phyloP scores from a whole-genome alignment of 192 early-diverging fungal species.

The Gonapodya prolifera region DNA sequence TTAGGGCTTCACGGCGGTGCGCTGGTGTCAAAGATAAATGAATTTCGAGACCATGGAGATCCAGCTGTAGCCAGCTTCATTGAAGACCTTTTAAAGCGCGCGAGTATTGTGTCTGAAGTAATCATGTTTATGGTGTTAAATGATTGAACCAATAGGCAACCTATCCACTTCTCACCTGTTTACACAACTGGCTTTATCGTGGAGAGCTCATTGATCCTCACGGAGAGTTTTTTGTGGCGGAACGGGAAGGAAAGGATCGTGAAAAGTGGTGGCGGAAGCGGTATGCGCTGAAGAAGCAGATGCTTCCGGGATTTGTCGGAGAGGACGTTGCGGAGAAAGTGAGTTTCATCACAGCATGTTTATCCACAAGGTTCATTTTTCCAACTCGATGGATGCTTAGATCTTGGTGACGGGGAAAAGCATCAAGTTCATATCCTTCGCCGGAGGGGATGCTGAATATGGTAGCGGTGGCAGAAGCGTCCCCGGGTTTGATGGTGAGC shows the following conservation, averaged over 20 bases:
- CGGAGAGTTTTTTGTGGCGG: conserved; percentile 79
- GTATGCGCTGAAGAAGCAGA: conserved; percentile 60
- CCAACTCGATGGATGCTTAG: background rate
- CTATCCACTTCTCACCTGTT: conserved; percentile 80
- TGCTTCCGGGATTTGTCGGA: conserved; percentile 79
- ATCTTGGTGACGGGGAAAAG: background rate
- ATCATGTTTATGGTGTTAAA: background rate
- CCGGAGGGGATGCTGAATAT: background rate
- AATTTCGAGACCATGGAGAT: conserved; percentile 80
- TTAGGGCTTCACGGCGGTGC: conserved; percentile 54
- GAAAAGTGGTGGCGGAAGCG: conserved; percentile 74
- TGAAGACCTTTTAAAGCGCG: conserved; percentile 54
- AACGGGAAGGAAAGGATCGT: conserved; percentile 28
- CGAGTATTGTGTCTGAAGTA: conserved; percentile 11
- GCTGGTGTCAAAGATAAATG: conserved; percentile 62
- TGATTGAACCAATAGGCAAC: conserved; percentile 32
- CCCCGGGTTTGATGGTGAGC: background rate
- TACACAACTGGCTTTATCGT: conserved; percentile 83
- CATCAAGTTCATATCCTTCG: background rate
- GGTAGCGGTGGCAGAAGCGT: background rate
- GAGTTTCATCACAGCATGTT: conserved; percentile 62
- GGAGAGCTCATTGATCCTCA: conserved; percentile 89
- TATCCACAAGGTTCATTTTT: conserved; percentile 13
- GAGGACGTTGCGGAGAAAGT: conserved; percentile 67
- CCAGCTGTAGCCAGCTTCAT: conserved; percentile 73